These are phyloP conservation scores for Ophiocordyceps unilateralis DNA, from an alignment of 2,329 filamentous ascomycete species.

Conservation along the genomic window DNA sequence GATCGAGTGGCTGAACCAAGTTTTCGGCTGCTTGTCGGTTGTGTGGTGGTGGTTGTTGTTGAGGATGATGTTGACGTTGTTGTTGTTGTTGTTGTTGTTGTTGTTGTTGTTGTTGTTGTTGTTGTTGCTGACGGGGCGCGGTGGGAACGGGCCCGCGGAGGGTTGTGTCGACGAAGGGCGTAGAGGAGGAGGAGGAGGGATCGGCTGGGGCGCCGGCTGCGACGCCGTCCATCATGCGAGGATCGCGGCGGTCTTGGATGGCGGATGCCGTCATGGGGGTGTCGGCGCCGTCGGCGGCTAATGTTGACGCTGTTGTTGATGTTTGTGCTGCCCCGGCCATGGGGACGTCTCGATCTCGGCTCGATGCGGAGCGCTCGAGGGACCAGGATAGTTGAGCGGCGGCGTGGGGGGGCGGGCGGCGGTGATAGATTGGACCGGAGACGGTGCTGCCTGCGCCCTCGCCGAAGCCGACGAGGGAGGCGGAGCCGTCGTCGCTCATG, in stretches of 20 bases:
- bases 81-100: no score
- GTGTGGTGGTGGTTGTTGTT: no score
- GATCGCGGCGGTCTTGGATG: conserved; percentile 37
- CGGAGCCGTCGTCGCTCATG: conserved; percentile 72
- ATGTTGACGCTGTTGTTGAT: no score
- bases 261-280: conserved; percentile 28
- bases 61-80: no score
- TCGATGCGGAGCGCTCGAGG: conserved; percentile 33
- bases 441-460: conserved; percentile 79
- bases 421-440: conserved; percentile 56
- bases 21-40: conserved; percentile 41
- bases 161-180: conserved; percentile 50
- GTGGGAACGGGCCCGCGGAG: conserved; percentile 33
- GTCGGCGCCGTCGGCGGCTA: conserved; percentile 12
- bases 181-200: no score
- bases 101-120: no score
- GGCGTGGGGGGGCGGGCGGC: conserved; percentile 25
- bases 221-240: conserved; percentile 50
- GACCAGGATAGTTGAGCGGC: conserved; percentile 23
- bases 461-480: conserved; percentile 78
- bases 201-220: conserved; percentile 34
- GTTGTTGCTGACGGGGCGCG: no score
- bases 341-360: conserved; percentile 18
- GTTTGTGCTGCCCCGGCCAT: no score
- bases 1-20: conserved; percentile 41